A percentile compares a stretch with the other conserved stretches of the same genome.
Evolutionary conservation across 2,329 filamentous ascomycete genomes (phyloP).

Genomic region (Alternaria gaisen): DNA sequence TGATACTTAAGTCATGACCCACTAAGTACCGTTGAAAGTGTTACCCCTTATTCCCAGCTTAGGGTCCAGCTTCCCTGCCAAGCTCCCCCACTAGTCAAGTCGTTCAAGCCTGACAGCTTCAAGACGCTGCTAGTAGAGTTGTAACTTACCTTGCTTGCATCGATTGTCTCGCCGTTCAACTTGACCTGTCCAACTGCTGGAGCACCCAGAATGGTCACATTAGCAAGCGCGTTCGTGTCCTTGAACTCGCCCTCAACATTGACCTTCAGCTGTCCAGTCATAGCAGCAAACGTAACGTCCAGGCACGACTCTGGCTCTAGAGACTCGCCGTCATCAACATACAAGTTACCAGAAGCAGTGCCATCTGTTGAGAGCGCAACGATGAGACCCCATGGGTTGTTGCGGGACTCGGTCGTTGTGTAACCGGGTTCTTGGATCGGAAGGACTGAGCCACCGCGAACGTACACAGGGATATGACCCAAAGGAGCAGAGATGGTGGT

Average conservation of each 20-base stretch:
- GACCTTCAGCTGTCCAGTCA: slow-evolving; percentile 58
- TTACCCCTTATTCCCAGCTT: slow-evolving; percentile 59
- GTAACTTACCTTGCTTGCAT: slow-evolving; percentile 57
- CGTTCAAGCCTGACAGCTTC: slow-evolving; percentile 60
- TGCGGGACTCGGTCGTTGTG: slow-evolving; percentile 70
- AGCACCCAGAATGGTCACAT: slow-evolving; percentile 71
- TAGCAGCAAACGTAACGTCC: slow-evolving; percentile 61
- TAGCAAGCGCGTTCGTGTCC: slow-evolving; percentile 67
- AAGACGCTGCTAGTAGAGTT: slow-evolving; percentile 60
- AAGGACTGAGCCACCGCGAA: slow-evolving; percentile 73
- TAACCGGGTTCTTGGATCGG: slow-evolving; percentile 73
- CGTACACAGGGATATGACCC: slow-evolving; percentile 74
- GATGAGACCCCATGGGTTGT: slow-evolving; percentile 73
- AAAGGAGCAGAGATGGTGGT: slow-evolving; percentile 68
- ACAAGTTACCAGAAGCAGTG: slow-evolving; percentile 68
- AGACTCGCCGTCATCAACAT: slow-evolving; percentile 79
- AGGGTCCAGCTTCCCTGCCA: slow-evolving; percentile 67
- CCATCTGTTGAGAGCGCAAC: slow-evolving; percentile 67
- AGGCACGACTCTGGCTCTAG: slow-evolving; percentile 65
- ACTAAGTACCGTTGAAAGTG: not conserved
- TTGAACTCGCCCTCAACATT: slow-evolving; percentile 61
- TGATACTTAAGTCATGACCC: not conserved
- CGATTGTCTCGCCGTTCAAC: slow-evolving; percentile 61
- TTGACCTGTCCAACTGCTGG: slow-evolving; percentile 47
- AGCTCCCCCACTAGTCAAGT: slow-evolving; percentile 62